Percentiles rank a stretch among this genome's conserved stretches.
Conservation (phyloP, 257 asterid species). For the Solanum chilense region DNA sequence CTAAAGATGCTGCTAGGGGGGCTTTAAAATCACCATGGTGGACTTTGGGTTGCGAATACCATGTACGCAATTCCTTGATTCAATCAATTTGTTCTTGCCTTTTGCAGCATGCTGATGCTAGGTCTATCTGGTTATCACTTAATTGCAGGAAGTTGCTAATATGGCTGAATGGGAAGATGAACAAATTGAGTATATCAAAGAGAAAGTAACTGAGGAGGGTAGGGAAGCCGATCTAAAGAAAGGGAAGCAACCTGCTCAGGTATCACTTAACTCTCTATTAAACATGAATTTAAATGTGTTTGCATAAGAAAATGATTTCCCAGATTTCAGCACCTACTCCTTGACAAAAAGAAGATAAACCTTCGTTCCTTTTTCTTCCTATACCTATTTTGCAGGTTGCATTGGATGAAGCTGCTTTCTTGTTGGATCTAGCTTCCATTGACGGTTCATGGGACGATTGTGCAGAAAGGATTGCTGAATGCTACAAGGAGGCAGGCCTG, state of each 20-base stretch:
- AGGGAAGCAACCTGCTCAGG: conserved; percentile 94
- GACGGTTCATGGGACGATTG: conserved; percentile 81
- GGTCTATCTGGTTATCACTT: not conserved
- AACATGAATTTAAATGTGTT: not conserved
- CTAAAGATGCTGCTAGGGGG: conserved; percentile 90
- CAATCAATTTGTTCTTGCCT: not conserved
- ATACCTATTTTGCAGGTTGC: conserved; percentile 38
- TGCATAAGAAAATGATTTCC: not conserved
- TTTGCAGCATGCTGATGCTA: not conserved
- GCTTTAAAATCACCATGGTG: conserved; percentile 98
- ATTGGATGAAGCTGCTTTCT: conserved; percentile 91
- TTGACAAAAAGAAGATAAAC: not conserved
- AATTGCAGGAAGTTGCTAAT: conserved; percentile 67
- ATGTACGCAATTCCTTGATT: conserved; percentile 22
- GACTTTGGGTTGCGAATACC: conserved; percentile 85
- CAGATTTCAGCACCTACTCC: not conserved
- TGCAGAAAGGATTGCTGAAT: conserved; percentile 54
- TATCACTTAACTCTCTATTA: not conserved
- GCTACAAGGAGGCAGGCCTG: conserved; percentile 72
- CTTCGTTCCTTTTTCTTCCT: not conserved
- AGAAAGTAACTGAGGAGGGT: conserved; percentile 81
- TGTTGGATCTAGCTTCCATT: conserved; percentile 85
- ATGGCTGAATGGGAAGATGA: conserved; percentile 94
- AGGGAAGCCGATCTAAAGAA: conserved; percentile 71
- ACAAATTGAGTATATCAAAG: conserved; percentile 86